Base-by-base conservation (phyloP, 164 flowering plant species). In the Paratinospora sagittata region DNA sequence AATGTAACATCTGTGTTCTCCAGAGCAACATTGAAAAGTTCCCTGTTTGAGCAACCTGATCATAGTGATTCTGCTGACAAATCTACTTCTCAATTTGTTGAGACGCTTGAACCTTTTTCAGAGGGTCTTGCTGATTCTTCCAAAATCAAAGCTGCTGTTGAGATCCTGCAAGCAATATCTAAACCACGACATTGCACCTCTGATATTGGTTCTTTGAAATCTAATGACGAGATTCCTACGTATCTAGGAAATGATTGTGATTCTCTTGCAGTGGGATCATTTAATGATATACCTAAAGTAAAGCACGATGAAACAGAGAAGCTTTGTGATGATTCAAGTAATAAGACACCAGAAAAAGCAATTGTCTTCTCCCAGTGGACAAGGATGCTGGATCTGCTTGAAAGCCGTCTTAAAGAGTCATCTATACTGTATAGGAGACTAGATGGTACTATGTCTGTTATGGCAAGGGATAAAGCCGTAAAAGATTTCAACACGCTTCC, bases 351-450 rank as follows among this genome's bases (percentile, higher is more conserved):
- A 55, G 91, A 90, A 83, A 93, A 93, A 76, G 94, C 96, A 45
- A 91, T 93, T 65, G 97, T 93, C 43, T 93, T 93, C 81, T 93
- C 98, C 16, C 98, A 93, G 84, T 93, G 98, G 98, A 91, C 97
- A 27, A 78, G 88, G 76, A 93, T 93, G 98, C 77, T 93, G 71
- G 94, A 93, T 84, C 82, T 93, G 80, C 87, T 93, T 75, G 98
- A 93, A 81, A 80, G 77, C 60, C 77, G 84, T 73, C 83, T 93
- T 45, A 89, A 87, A 74, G 78, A 39, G 67, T 85, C 94, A 60
- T 81, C 87, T 33, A 93, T 93, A 71, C 85, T 88, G 69, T 93
- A 91, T 73, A 84, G 98, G 75, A 87, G 97, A 71, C 92, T 93
- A 65, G 98, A 91, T 82, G 98, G 98, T 47, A 93, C 96, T 27